These are phyloP conservation scores for Mycosphaerella sp. DNA, from an alignment of 2,329 filamentous ascomycete genomes.

Conservation along the genomic window DNA sequence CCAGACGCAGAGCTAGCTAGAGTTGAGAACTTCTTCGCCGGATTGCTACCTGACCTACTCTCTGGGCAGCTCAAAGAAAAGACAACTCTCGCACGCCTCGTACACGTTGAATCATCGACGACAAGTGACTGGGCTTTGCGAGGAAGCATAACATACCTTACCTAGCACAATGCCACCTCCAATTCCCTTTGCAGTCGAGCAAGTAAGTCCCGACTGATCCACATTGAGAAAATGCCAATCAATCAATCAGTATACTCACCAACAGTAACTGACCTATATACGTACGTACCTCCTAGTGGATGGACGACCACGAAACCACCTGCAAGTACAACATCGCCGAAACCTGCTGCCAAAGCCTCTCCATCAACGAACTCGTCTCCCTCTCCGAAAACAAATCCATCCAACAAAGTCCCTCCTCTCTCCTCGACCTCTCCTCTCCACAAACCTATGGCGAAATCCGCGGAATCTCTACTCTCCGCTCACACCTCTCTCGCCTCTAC, in stretches of 20 bases:
- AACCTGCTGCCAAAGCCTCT: constrained; percentile 70
- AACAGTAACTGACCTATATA: neutral
- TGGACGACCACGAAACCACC: constrained; percentile 49
- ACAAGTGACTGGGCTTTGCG: neutral
- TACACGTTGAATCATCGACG: neutral
- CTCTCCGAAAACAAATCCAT: constrained; percentile 52
- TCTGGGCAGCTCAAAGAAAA: too few species aligned
- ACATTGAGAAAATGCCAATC: neutral
- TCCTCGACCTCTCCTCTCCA: constrained; percentile 48
- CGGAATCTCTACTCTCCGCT: constrained; percentile 58
- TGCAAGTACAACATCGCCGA: constrained; percentile 66
- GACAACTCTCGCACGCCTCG: too few species aligned
- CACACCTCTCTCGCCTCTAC: constrained; percentile 60
- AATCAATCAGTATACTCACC: neutral
- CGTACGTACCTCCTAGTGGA: constrained; percentile 42
- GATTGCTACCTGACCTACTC: too few species aligned
- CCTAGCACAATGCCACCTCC: constrained; percentile 21
- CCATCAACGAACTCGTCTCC: constrained; percentile 57
- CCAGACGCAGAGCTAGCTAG: too few species aligned
- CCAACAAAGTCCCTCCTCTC: constrained; percentile 33
- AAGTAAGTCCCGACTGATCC: constrained; percentile 41
- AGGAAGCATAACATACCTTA: too few species aligned
- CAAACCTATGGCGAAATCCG: constrained; percentile 69
- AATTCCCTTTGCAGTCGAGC: constrained; percentile 62
- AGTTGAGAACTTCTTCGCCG: too few species aligned